phyloP scores from a whole-genome alignment of 106 monocot species.

The Iris macrosiphon region DNA sequence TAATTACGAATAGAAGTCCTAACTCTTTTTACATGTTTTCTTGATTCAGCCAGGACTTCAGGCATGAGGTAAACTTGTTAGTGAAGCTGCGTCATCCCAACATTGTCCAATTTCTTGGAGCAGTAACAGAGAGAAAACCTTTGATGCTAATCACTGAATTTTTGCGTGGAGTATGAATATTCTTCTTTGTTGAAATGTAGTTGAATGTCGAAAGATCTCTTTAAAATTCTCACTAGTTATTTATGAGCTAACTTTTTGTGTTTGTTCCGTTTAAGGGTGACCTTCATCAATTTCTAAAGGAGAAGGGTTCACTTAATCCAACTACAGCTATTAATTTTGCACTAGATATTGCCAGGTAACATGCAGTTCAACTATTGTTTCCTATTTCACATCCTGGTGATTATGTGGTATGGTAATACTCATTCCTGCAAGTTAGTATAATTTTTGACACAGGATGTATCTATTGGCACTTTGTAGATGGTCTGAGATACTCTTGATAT shows the following conservation, averaged over 20 bases:
- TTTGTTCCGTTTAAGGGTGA: conserved; percentile 61
- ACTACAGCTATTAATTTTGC: conserved; percentile 82
- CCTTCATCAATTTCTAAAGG: conserved; percentile 91
- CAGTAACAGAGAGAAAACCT: conserved; percentile 93
- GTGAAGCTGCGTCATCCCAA: conserved; percentile 98
- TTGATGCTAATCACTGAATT: conserved; percentile 94
- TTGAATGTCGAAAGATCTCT: background rate
- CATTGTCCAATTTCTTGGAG: conserved; percentile 97
- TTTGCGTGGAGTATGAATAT: conserved; percentile 65
- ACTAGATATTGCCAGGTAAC: conserved; percentile 93
- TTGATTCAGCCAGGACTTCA: conserved; percentile 82
- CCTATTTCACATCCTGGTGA: too few relatives aligned
- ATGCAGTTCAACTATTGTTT: background rate
- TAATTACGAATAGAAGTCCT: too few relatives aligned
- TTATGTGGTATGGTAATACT: too few relatives aligned
- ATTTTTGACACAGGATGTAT: too few relatives aligned
- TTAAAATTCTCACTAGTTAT: background rate
- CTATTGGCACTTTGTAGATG: too few relatives aligned
- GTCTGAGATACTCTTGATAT: too few relatives aligned
- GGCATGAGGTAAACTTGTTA: conserved; percentile 95
- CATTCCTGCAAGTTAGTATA: too few relatives aligned
- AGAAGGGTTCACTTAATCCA: conserved; percentile 82
- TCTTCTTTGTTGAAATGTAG: background rate
- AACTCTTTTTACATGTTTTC: too few relatives aligned
- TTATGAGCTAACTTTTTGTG: background rate